These are phyloP conservation scores for Geranomyces variabilis DNA, from an alignment of 192 early-diverging fungal genomes.

Conservation along the genomic window DNA sequence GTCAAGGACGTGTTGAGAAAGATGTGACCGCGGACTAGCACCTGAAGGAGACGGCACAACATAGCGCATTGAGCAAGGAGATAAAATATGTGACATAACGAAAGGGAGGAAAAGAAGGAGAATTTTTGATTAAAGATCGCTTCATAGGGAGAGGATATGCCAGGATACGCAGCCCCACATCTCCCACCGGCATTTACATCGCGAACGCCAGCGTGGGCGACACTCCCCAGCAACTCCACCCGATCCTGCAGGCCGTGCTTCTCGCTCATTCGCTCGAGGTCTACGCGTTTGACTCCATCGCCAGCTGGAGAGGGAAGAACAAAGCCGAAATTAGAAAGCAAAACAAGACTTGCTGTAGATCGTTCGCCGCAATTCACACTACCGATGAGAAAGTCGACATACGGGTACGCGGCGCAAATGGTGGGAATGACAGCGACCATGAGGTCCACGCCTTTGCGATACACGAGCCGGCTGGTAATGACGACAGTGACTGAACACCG, in stretches of 20 bases:
- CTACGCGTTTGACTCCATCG: conserved; percentile 94
- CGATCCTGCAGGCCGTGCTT: conserved; percentile 89
- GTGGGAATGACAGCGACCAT: conserved; percentile 88
- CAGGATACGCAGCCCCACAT: too few species aligned
- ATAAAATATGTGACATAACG: not conserved
- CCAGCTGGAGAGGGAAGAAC: conserved; percentile 57
- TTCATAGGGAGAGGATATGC: too few species aligned
- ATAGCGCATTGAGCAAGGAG: not conserved
- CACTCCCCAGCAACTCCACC: conserved; percentile 83
- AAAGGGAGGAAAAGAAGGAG: not conserved
- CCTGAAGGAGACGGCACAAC: conserved; percentile 24
- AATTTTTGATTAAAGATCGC: not conserved
- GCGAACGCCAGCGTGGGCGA: conserved; percentile 80
- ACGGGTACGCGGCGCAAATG: conserved; percentile 78
- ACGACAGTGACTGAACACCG: conserved; percentile 82
- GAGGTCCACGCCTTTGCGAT: conserved; percentile 94
- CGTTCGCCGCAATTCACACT: conserved; percentile 11
- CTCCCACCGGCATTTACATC: conserved; percentile 52
- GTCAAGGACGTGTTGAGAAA: conserved; percentile 97
- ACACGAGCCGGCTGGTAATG: conserved; percentile 87
- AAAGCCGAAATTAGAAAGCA: not conserved
- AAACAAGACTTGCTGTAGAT: not conserved
- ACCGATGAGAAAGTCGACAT: conserved; percentile 93
- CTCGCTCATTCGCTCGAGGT: conserved; percentile 97
- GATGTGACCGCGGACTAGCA: conserved; percentile 88